Evolutionary conservation across 2,329 filamentous ascomycete genomes (phyloP), one percentile per base, ranked within the genome.

Genomic region (Xylaria digitata): DNA sequence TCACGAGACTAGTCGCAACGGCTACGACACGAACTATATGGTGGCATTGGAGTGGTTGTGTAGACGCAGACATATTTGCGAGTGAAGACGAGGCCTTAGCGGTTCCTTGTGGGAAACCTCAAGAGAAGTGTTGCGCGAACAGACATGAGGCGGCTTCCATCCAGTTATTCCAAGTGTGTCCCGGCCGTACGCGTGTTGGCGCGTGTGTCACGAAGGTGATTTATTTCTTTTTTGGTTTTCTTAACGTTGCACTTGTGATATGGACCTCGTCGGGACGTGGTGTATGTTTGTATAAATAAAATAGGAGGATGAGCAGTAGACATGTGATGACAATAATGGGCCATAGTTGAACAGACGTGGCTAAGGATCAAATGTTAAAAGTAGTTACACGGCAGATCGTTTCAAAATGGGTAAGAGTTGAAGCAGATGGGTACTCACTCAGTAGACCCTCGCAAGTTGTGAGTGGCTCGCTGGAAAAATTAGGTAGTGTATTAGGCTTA

Each of bases 1-100:
- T 61, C 26, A 71, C 62, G 52, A 71, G 68, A 45, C 57, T 70
- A 30, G 63, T 34, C 17, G 65, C 62, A 32, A 71, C 48, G 2
- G 69, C 50, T 19, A 63, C 43, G 48, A 69, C 57, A 26, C 69
- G 67, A 40, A 68, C 37, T 13, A 68, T 32, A 26, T 71, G 69
- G 56, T 71, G 69, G 23, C 32, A 69, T 57, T 65, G 66, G 42
- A 70, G 50, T 9, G 54, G 17, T 30, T 60, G 61, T 15, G 40
- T 21, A 54, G 65, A 52, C 19, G 43, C 15, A 21, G 65, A 56
- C 68, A 68, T 70, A 19, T 26, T 66, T 42, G 30, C 19, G 54
- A 48, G 42, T 19, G 53, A 58, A 56, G 48, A 32, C 37, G 53
- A 58, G 65, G 30, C 30, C 30, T 21, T 32, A 32, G 56, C 9